Evolutionary conservation across 345 rosid species (phyloP), one percentile per base, ranked within the genome.

Genomic region (Pistacia atlantica): DNA sequence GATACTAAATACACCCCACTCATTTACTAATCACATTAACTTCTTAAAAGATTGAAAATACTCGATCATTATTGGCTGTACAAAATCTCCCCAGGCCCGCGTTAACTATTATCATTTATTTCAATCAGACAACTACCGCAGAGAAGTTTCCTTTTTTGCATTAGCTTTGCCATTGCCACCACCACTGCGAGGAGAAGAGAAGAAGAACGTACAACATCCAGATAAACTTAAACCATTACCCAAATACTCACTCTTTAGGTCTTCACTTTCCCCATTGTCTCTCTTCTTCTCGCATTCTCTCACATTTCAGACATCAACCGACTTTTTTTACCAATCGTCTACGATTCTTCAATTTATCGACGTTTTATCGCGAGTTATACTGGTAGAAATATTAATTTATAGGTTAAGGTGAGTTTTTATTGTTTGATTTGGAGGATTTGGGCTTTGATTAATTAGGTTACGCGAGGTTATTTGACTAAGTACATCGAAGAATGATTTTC

Each of bases 181-280:
- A 72, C 78, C 71, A 42, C 74, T 71, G 74, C 76, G 84, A 76
- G 84, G 76, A 73, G 82, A 72, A 17, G 74, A 80, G 79, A 77
- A 65, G 78, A 61, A 59, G 78, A 22, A 49, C 35, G 18, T 52
- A 17, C 18, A 5, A 42, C 8, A 42, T 55, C 54, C 38, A 61
- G 62, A 51, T 46, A 57, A 14, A 35, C 37, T 49, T 48, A 58
- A 11, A 22, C 37, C 60, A 20, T 10, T 54, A 74, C 11, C 75
- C 59, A 59, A 85, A 66, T 62, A 63, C 28, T 20, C 51, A 3
- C 31, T 14, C 13, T 25, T 56, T 79, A 83, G 84, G 80, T 76
- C 82, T 70, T 25, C 55, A 33, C 46, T 69, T 56, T 54, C 59
- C 17, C 48, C 75, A 31, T 71, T 42, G 60, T 65, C 17, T 28